These are phyloP conservation scores for Mycotypha africana DNA, from an alignment of 371 early-diverging fungal species.

Conservation along the genomic window DNA sequence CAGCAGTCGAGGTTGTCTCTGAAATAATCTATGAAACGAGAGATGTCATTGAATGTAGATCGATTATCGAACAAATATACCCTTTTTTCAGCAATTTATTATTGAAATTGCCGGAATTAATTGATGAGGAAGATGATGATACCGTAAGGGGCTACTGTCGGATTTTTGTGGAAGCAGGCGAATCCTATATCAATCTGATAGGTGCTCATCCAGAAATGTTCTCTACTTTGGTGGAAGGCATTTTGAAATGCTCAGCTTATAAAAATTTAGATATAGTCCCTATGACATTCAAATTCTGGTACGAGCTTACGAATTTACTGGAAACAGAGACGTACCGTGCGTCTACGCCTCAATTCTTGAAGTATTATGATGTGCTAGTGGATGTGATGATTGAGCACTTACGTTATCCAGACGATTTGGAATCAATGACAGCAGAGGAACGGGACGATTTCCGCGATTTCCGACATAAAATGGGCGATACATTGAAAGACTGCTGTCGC, in stretches of 20 bases:
- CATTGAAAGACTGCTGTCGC: constrained; percentile 90
- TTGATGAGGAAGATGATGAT: constrained; percentile 34
- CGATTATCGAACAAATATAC: constrained; percentile 61
- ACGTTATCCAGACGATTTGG: constrained; percentile 71
- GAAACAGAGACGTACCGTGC: constrained; percentile 39
- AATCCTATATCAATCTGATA: constrained; percentile 74
- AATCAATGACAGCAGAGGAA: constrained; percentile 74
- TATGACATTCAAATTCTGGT: constrained; percentile 89
- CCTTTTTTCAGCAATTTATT: constrained; percentile 51
- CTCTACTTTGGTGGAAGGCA: constrained; percentile 64
- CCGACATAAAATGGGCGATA: constrained; percentile 93
- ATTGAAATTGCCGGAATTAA: constrained; percentile 38
- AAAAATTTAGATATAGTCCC: constrained; percentile 67
- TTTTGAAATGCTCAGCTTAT: constrained; percentile 66
- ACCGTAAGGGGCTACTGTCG: constrained; percentile 69
- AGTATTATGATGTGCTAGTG: constrained; percentile 68
- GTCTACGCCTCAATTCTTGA: constrained; percentile 44
- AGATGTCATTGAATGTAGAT: constrained; percentile 51
- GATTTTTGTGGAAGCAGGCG: constrained; percentile 84
- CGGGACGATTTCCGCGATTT: constrained; percentile 94
- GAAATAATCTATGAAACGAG: constrained; percentile 75
- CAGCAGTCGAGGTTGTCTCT: constrained; percentile 78
- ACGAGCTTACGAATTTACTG: constrained; percentile 63
- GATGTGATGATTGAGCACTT: constrained; percentile 81
- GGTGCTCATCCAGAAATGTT: constrained; percentile 60